These are phyloP conservation scores for Diaporthe nobilis DNA, from an alignment of 2,329 filamentous ascomycete species.

Conservation along the genomic window DNA sequence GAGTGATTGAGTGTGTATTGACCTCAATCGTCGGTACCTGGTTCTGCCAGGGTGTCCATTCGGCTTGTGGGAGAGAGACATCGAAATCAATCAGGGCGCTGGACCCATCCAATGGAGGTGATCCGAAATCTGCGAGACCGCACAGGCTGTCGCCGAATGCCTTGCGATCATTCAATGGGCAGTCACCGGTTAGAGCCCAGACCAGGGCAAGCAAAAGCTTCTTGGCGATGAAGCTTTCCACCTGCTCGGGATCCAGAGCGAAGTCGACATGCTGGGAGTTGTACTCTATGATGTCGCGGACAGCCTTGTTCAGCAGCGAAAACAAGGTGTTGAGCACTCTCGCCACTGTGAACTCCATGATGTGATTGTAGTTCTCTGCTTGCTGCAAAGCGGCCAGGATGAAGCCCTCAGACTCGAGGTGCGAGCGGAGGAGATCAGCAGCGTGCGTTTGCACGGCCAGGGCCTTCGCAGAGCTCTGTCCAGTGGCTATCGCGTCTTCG, in stretches of 20 bases:
- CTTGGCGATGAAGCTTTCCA: constrained; percentile 91
- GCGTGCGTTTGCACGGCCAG: constrained; percentile 84
- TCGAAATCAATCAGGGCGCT: constrained; percentile 97
- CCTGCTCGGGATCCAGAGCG: constrained; percentile 88
- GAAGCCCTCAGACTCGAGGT: constrained; percentile 85
- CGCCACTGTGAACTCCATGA: constrained; percentile 97
- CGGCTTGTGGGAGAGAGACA: constrained; percentile 85
- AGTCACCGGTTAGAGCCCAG: constrained; percentile 97
- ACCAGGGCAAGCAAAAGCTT: constrained; percentile 93
- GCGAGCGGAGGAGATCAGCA: constrained; percentile 82
- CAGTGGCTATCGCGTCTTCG: constrained; percentile 85
- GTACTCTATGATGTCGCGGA: constrained; percentile 94
- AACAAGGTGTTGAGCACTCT: constrained; percentile 94
- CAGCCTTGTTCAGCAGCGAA: constrained; percentile 94
- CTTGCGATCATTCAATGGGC: constrained; percentile 89
- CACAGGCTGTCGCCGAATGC: constrained; percentile 88
- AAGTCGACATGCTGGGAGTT: constrained; percentile 96
- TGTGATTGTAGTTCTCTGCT: constrained; percentile 87
- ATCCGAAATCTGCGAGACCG: constrained; percentile 86
- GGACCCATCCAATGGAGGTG: constrained; percentile 82
- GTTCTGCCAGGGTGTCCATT: constrained; percentile 95
- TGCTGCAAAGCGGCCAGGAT: constrained; percentile 82
- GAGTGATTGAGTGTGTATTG: constrained; percentile 97
- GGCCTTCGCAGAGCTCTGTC: constrained; percentile 82
- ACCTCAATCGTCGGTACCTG: constrained; percentile 96